Base-by-base conservation (phyloP, 495 filamentous ascomycete genomes). In the Penicillium roqueforti region DNA sequence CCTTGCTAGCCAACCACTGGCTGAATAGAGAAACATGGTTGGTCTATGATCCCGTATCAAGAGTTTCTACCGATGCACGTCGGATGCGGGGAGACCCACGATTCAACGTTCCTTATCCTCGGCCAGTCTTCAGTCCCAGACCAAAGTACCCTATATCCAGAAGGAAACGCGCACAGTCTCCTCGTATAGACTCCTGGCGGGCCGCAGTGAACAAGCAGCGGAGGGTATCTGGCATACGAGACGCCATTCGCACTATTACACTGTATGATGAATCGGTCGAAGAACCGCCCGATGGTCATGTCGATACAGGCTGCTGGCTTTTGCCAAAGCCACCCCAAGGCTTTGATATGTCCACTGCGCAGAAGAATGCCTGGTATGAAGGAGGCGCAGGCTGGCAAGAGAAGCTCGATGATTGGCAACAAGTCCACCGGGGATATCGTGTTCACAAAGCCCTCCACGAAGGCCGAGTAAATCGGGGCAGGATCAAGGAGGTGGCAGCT, bases 281-380 rank as follows among this genome's bases (percentile, higher is more conserved):
- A 20, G 71, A 75, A 42, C 67, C 71, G 1, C 71, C 73, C 1
- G 73, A 73, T 55, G 67, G 71, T 9, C 53, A 66, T 38, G 61
- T 75, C 25, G 72, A 77, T 16, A 66, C 75, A 10, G 67, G 67
- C 6, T 64, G 68, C 38, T 77, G 73, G 73, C 67, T 71, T 26
- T 63, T 77, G 28, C 72, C 69, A 20, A 74, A 68, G 47, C 75
- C 75, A 1, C 75, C 73, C 1, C 73, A 77, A 47, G 75, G 73
- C 0, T 65, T 69, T 48, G 57, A 60, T 23, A 59, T 73, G 52
- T 73, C 73, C 1, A 65, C 56, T 11, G 62, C 60, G 18, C 72
- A 77, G 43, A 61, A 58, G 48, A 62, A 68, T 10, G 62, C 62
- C 6, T 76, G 69, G 60, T 77, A 75, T 38, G 71, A 76, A 49